phyloP scores from a whole-genome alignment of 164 flowering plant species.

The Aristolochia contorta region DNA sequence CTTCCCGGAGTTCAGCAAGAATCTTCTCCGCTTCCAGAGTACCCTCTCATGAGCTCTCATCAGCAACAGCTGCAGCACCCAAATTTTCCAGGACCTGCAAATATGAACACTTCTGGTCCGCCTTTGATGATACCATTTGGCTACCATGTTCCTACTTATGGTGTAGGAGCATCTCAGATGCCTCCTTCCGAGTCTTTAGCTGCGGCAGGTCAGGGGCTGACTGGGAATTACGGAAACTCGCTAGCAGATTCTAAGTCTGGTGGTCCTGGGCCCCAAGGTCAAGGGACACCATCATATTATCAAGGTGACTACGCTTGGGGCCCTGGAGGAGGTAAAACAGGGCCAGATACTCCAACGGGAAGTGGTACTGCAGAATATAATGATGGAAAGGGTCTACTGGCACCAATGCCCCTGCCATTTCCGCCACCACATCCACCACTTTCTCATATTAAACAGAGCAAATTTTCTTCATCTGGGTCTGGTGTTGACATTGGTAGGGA shows the following conservation, averaged over 20 bases:
- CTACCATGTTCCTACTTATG: slow-evolving; percentile 39
- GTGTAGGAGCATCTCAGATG: slow-evolving; percentile 39
- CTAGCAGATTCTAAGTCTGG: no score
- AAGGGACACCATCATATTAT: slow-evolving; percentile 33
- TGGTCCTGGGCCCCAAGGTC: slow-evolving; percentile 23
- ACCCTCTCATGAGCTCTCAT: slow-evolving; percentile 31
- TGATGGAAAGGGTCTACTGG: slow-evolving; percentile 50
- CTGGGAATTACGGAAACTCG: slow-evolving; percentile 32
- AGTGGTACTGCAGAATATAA: slow-evolving; percentile 30
- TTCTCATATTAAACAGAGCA: slow-evolving; percentile 27
- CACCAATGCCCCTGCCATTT: slow-evolving; percentile 33
- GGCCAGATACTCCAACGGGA: slow-evolving; percentile 22
- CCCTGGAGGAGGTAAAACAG: slow-evolving; percentile 28
- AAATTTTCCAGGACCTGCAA: slow-evolving; percentile 40
- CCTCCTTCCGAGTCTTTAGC: slow-evolving; percentile 28
- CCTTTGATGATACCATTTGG: slow-evolving; percentile 26
- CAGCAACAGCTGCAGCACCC: slow-evolving; percentile 26
- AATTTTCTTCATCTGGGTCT: slow-evolving; percentile 32
- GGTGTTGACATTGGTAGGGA: slow-evolving; percentile 16
- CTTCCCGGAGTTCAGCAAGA: slow-evolving; percentile 35
- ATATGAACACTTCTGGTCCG: slow-evolving; percentile 41
- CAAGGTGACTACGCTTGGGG: slow-evolving; percentile 46
- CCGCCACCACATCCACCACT: slow-evolving; percentile 42
- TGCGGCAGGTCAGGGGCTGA: slow-evolving; percentile 26
- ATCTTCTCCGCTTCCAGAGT: slow-evolving; percentile 25